Evolutionary conservation across 2,329 filamentous ascomycete genomes (phyloP).

Genomic region (Penicillium concentricum): DNA sequence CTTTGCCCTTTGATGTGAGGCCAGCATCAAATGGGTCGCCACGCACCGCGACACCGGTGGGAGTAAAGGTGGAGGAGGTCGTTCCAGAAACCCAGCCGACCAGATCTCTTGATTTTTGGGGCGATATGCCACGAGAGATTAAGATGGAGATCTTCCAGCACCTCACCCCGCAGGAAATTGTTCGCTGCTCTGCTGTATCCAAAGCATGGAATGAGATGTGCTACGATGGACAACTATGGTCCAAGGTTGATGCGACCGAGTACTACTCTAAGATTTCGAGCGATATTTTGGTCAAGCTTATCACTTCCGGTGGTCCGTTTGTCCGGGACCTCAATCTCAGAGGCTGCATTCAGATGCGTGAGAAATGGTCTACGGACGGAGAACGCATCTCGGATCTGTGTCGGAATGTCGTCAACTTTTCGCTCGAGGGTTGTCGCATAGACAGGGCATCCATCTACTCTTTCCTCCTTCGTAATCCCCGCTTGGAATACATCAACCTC

Average conservation of each 20-base stretch:
- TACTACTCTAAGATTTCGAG: slow-evolving; percentile 88
- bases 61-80: slow-evolving; percentile 17
- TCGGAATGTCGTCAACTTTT: slow-evolving; percentile 81
- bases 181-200: slow-evolving; percentile 73
- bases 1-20: slow-evolving; percentile 64
- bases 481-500: slow-evolving; percentile 80
- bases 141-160: slow-evolving; percentile 74
- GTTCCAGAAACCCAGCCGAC: slow-evolving; percentile 28
- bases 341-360: slow-evolving; percentile 84
- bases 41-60: slow-evolving; percentile 12
- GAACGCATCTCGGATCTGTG: slow-evolving; percentile 72
- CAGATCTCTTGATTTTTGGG: slow-evolving; percentile 70
- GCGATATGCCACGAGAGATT: slow-evolving; percentile 76
- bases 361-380: slow-evolving; percentile 73
- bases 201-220: slow-evolving; percentile 78
- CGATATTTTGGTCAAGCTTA: slow-evolving; percentile 78
- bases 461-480: slow-evolving; percentile 73
- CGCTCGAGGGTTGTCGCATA: slow-evolving; percentile 84
- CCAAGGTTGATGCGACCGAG: slow-evolving; percentile 74
- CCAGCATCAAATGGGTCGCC: slow-evolving; percentile 45
- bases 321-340: slow-evolving; percentile 86
- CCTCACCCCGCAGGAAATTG: slow-evolving; percentile 75
- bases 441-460: slow-evolving; percentile 76
- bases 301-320: slow-evolving; percentile 82
- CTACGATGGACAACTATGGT: slow-evolving; percentile 95